Evolutionary conservation across 192 early-diverging fungal genomes (phyloP), one percentile per base, ranked within the genome.

Genomic region (Dissophora globulifera): DNA sequence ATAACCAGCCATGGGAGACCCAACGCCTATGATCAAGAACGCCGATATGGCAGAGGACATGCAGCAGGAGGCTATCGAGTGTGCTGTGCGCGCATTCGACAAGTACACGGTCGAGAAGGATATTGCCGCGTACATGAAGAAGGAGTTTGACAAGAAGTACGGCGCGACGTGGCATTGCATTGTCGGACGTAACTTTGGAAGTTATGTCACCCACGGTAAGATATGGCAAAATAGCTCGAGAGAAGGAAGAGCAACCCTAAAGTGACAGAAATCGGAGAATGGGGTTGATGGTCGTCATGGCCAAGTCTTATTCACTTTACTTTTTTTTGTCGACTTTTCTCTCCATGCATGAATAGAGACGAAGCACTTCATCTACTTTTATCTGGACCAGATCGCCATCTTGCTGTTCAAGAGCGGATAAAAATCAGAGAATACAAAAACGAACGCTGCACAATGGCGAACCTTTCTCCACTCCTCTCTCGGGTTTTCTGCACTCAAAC

Each of bases 301-400:
- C n/a, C n/a, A n/a, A n/a, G n/a, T n/a, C n/a, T n/a, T n/a, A n/a
- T n/a, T n/a, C n/a, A n/a, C n/a, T n/a, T n/a, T n/a, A n/a, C n/a
- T n/a, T n/a, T n/a, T n/a, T n/a, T n/a, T n/a, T n/a, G n/a, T n/a
- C n/a, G n/a, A n/a, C n/a, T n/a, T n/a, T n/a, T n/a, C n/a, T n/a
- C n/a, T n/a, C n/a, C n/a, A n/a, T n/a, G n/a, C n/a, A 8, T 55
- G 30, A 20, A 19, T 72, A 88, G 88, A 93, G 81, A 89, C 90
- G 47, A 86, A 95, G 84, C 94, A 96, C 71, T 99, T 99, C 68
- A 97, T 99, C 83, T 99, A 98, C 90, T 98, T 99, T 75, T 98
- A 98, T 79, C 86, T 94, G 49, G 93, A 91, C 53, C 92, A 96
- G 72, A 95, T 95, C 41, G 96, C 96, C 12, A 93, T 97, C 65